Conservation (phyloP, 345 rosid genomes). For the Brassica cretica region DNA sequence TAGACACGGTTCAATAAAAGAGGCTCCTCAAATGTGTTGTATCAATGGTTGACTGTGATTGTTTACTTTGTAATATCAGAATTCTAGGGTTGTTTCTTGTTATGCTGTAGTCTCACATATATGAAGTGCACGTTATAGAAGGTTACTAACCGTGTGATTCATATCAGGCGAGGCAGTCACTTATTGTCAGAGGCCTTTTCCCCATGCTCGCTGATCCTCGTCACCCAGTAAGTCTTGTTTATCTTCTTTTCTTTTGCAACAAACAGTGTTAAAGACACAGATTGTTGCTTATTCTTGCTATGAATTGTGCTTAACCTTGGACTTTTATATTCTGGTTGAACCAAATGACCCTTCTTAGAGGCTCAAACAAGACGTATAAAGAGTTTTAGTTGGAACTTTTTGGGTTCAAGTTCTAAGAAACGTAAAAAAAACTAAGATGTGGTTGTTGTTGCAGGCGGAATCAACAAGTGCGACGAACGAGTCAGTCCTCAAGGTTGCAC, state of each 20-base stretch:
- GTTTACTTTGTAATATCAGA: background rate
- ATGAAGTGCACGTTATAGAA: slow-evolving; percentile 5
- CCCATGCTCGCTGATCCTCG: slow-evolving; percentile 96
- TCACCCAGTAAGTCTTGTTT: slow-evolving; percentile 62
- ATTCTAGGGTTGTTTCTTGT: background rate
- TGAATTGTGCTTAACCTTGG: background rate
- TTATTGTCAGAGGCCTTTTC: slow-evolving; percentile 82
- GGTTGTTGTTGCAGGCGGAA: slow-evolving; percentile 58
- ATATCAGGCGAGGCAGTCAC: slow-evolving; percentile 82
- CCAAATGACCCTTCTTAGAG: background rate
- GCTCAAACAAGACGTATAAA: background rate
- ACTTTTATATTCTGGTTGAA: background rate
- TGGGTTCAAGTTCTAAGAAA: background rate
- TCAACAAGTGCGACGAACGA: slow-evolving; percentile 78
- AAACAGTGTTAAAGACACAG: background rate
- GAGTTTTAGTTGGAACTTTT: background rate
- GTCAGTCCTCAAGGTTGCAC: slow-evolving; percentile 85
- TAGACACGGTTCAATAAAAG: background rate
- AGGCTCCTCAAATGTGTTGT: background rate
- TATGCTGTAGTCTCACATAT: background rate
- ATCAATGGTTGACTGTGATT: background rate
- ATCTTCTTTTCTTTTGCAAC: background rate
- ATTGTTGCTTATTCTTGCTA: background rate
- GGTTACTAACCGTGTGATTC: slow-evolving; percentile 17
- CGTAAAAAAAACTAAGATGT: background rate